Percentiles rank a stretch among this genome's conserved stretches.
phyloP scores from a whole-genome alignment of 164 flowering plant genomes.

The Nelumbo lutea region DNA sequence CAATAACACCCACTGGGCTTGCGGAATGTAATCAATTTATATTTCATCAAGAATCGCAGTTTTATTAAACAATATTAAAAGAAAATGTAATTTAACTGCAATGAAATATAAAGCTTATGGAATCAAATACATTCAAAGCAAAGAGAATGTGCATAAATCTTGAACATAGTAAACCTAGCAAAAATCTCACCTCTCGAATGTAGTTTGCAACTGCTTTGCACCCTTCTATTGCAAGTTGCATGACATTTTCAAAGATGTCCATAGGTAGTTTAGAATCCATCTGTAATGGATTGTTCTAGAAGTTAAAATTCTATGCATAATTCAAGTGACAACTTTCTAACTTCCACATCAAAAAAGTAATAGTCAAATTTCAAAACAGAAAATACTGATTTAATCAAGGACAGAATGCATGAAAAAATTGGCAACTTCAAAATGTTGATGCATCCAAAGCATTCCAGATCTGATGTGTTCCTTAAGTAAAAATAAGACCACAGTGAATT shows the following conservation, averaged over 20 bases:
- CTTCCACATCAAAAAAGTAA: background rate
- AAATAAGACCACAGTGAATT: background rate
- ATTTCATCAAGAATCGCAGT: background rate
- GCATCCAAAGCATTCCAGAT: background rate
- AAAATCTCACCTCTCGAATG: constrained; percentile 60
- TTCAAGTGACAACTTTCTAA: background rate
- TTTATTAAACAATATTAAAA: background rate
- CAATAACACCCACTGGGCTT: background rate
- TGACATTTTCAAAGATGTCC: constrained; percentile 77
- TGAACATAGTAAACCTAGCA: background rate
- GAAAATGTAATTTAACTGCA: background rate
- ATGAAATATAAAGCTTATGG: background rate
- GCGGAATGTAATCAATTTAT: no score
- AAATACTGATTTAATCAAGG: background rate
- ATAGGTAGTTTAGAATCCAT: constrained; percentile 85
- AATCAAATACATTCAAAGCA: background rate
- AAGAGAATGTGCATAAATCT: background rate
- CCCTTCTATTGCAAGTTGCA: constrained; percentile 88
- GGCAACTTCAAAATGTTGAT: background rate
- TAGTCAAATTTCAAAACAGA: background rate
- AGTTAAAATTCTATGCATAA: background rate
- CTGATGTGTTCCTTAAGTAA: background rate
- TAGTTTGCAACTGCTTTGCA: constrained; percentile 87
- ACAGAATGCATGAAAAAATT: background rate
- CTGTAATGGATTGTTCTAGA: constrained; percentile 30